Evolutionary conservation across 2,329 filamentous ascomycete genomes (phyloP).

Genomic region (Fusarium kyushuense): DNA sequence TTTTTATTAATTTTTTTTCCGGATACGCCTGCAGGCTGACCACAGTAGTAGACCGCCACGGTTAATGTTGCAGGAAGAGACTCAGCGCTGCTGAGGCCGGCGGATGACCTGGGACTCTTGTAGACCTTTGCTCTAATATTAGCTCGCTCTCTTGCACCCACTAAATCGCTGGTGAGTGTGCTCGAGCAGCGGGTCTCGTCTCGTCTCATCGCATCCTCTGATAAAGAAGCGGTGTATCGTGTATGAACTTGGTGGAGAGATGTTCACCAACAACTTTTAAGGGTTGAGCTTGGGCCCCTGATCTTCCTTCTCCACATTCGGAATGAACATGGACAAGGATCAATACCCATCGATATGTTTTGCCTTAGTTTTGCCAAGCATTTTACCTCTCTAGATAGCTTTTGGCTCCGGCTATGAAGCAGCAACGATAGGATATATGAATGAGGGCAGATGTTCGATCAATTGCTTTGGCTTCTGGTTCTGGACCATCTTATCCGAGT

Average conservation of each 20-base stretch:
- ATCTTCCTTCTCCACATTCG: conserved; percentile 30
- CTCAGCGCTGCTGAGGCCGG: not conserved
- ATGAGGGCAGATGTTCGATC: not conserved
- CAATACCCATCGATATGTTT: conserved; percentile 6
- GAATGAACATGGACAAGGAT: conserved; percentile 16
- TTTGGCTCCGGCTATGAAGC: conserved; percentile 7
- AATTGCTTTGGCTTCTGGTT: not conserved
- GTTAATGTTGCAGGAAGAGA: conserved; percentile 3
- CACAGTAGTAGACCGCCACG: not conserved
- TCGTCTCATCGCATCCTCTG: conserved; percentile 8
- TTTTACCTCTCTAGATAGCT: conserved; percentile 1
- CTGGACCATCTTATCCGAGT: not conserved
- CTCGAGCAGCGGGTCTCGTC: conserved; percentile 13
- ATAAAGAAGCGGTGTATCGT: conserved; percentile 40
- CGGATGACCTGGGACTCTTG: not conserved
- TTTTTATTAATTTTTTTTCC: no score
- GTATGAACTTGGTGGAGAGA: conserved; percentile 16
- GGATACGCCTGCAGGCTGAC: conserved; percentile 2
- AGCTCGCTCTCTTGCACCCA: not conserved
- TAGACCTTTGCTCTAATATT: conserved; percentile 8
- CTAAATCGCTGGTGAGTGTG: not conserved
- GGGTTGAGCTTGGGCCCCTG: conserved; percentile 21
- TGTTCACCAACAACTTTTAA: conserved; percentile 12
- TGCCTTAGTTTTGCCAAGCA: conserved; percentile 2
- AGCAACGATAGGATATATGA: not conserved